Evolutionary conservation across 305 asterid genomes (phyloP).

Genomic region (Plantago coronopus): DNA sequence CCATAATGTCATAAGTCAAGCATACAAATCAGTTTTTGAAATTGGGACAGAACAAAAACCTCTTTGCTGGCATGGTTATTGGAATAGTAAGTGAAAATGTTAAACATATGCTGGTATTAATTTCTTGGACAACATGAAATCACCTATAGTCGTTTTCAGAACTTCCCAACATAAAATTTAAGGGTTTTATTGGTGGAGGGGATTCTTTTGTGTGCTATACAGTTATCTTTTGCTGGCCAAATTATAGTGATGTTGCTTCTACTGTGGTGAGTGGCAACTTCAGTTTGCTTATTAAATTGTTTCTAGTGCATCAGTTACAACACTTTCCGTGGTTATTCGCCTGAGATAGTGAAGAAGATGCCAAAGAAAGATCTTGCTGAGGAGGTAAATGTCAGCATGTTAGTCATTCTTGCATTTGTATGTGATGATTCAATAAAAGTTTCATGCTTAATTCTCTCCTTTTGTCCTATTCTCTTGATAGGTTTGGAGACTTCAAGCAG

Average conservation of each 20-base stretch:
- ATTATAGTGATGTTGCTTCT: not conserved
- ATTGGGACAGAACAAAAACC: too few species aligned
- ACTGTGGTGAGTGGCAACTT: not conserved
- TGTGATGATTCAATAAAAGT: not conserved
- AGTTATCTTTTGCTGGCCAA: too few species aligned
- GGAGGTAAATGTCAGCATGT: slow-evolving; percentile 53
- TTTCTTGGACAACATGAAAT: too few species aligned
- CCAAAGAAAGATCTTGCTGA: slow-evolving; percentile 99
- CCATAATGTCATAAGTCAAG: too few species aligned
- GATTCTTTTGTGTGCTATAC: too few species aligned
- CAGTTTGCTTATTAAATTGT: slow-evolving; percentile 11
- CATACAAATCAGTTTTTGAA: too few species aligned
- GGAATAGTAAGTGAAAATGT: too few species aligned
- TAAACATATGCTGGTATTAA: too few species aligned
- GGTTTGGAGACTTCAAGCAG: slow-evolving; percentile 99
- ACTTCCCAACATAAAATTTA: too few species aligned
- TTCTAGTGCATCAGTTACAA: slow-evolving; percentile 51
- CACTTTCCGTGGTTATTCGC: slow-evolving; percentile 92
- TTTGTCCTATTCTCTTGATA: slow-evolving; percentile 17
- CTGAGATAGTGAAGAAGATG: slow-evolving; percentile 95
- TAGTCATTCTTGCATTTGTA: not conserved
- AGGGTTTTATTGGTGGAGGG: too few species aligned
- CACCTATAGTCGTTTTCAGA: too few species aligned
- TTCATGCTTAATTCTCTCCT: not conserved
- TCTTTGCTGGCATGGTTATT: too few species aligned